phyloP scores from a whole-genome alignment of 306 rosid genomes.

The Lotus japonicus region DNA sequence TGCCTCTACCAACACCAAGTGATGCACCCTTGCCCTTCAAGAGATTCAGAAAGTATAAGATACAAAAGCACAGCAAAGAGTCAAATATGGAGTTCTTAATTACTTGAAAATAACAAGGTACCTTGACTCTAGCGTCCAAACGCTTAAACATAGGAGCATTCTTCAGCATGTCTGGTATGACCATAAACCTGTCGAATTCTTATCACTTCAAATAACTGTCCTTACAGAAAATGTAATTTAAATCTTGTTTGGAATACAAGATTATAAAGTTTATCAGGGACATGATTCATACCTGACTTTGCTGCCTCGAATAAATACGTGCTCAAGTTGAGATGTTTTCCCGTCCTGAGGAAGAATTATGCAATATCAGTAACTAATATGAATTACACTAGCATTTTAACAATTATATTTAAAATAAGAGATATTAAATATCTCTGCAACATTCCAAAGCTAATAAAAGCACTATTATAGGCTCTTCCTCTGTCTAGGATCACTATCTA shows the following conservation, averaged over 20 bases:
- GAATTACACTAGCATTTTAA: background rate
- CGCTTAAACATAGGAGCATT: slow-evolving; percentile 99
- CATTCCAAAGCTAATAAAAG: background rate
- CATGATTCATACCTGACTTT: slow-evolving; percentile 76
- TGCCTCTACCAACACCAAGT: slow-evolving; percentile 96
- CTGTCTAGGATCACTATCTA: background rate
- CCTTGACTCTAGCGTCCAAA: slow-evolving; percentile 95
- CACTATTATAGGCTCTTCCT: background rate
- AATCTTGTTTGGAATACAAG: background rate
- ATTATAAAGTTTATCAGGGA: background rate
- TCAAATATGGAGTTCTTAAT: background rate
- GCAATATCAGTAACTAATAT: slow-evolving; percentile 13
- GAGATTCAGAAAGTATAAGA: slow-evolving; percentile 20
- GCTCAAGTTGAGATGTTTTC: slow-evolving; percentile 92
- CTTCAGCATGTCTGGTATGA: slow-evolving; percentile 97
- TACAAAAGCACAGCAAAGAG: background rate
- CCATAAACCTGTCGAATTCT: slow-evolving; percentile 72
- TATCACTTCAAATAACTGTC: background rate
- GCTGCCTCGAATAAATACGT: slow-evolving; percentile 95
- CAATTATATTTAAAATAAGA: background rate
- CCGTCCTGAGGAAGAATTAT: slow-evolving; percentile 58
- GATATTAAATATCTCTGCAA: background rate
- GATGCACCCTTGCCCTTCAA: slow-evolving; percentile 98
- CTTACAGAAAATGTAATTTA: background rate
- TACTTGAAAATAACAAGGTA: slow-evolving; percentile 13